These are phyloP conservation scores for Halophytophthora polymorphica DNA, from an alignment of 352 stramenopile species.

Conservation along the genomic window DNA sequence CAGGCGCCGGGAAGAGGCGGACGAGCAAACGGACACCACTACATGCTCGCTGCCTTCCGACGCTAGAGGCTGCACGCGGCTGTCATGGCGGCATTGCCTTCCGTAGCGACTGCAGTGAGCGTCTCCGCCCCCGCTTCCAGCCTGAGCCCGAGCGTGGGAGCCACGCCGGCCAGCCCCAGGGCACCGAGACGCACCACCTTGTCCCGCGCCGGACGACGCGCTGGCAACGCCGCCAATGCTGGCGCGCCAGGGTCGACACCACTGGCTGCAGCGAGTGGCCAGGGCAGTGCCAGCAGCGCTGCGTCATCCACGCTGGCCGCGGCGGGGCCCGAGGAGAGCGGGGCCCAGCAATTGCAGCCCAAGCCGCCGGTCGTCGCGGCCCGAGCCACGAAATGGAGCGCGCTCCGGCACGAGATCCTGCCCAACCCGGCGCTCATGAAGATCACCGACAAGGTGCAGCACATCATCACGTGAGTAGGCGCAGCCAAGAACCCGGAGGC, in stretches of 20 bases:
- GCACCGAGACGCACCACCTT: conserved; percentile 4
- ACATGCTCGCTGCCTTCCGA: background rate
- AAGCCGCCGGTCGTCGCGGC: conserved; percentile 9
- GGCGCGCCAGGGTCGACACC: background rate
- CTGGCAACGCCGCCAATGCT: conserved; percentile 5
- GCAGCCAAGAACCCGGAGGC: too few relatives aligned
- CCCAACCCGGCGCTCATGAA: conserved; percentile 56
- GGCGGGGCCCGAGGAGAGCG: background rate
- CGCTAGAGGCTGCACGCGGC: too few relatives aligned
- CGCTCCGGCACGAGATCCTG: conserved; percentile 30
- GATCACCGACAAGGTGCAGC: conserved; percentile 55
- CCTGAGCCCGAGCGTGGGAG: conserved; percentile 4
- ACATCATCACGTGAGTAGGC: conserved; percentile 57
- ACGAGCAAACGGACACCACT: too few relatives aligned
- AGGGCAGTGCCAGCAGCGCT: background rate
- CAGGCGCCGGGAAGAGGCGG: too few relatives aligned
- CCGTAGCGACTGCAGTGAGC: conserved; percentile 1
- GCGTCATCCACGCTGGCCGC: too few relatives aligned
- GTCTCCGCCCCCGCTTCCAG: conserved; percentile 1
- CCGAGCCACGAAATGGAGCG: conserved; percentile 22
- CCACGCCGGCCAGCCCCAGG: conserved; percentile 6
- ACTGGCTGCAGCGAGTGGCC: conserved; percentile 6
- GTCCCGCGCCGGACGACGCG: conserved; percentile 11
- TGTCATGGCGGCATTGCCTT: conserved; percentile 19
- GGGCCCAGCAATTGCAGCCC: too few relatives aligned